phyloP scores from a whole-genome alignment of 1,284 basidiomycete genomes.

The Lignosus rhinocerotis region DNA sequence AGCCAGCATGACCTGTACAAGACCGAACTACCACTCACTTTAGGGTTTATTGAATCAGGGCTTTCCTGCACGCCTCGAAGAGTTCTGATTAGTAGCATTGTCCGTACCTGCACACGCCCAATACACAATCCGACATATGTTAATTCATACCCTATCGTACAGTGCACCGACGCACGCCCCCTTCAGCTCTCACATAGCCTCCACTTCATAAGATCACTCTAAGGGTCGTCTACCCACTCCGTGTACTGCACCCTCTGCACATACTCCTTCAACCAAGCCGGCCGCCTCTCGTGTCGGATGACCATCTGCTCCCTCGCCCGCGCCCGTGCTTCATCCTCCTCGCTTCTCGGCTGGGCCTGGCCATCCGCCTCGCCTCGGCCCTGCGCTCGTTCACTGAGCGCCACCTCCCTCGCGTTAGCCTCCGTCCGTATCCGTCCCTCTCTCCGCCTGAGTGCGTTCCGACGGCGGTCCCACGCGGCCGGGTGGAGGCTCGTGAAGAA shows the following conservation, averaged over 20 bases:
- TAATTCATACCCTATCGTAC: neutral
- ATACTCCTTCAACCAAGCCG: slow-evolving; percentile 65
- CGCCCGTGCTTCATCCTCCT: slow-evolving; percentile 36
- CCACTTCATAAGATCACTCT: slow-evolving; percentile 3
- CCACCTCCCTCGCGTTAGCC: slow-evolving; percentile 49
- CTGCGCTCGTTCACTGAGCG: slow-evolving; percentile 28
- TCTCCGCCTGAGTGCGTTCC: slow-evolving; percentile 56
- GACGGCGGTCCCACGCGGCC: slow-evolving; percentile 72
- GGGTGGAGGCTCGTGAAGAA: slow-evolving; percentile 68
- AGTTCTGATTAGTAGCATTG: neutral
- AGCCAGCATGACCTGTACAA: neutral
- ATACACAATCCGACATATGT: neutral
- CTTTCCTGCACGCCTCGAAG: no score
- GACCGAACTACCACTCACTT: neutral
- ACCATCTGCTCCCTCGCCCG: slow-evolving; percentile 44
- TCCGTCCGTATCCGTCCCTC: slow-evolving; percentile 73
- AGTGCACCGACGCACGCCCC: neutral
- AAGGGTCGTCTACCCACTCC: slow-evolving; percentile 69
- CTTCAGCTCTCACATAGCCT: neutral
- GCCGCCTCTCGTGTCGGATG: slow-evolving; percentile 50
- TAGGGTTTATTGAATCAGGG: neutral
- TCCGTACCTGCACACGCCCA: neutral
- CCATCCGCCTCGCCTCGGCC: slow-evolving; percentile 26
- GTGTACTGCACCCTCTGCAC: slow-evolving; percentile 61
- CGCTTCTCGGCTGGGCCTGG: slow-evolving; percentile 12